Base-by-base conservation (phyloP, 257 asterid species). In the Solanum ossicruentum region DNA sequence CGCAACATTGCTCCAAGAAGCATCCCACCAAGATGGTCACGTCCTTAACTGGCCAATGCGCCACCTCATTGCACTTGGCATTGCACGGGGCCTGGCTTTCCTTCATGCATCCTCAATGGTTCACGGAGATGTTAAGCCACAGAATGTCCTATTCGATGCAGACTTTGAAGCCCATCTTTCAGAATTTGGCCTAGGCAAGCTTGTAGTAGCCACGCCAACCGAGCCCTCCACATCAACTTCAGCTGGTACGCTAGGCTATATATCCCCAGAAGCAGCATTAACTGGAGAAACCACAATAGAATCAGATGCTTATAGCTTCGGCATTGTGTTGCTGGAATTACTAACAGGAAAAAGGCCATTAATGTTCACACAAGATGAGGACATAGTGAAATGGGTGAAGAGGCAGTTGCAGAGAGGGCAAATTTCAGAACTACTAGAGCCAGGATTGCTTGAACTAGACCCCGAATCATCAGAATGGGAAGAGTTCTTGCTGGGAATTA, bases 381-480 rank as follows among this genome's bases (percentile, higher is more conserved):
- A 93, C 49, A 90, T 93, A 45, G 97, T 92, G 70, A 91, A 93
- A 81, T 93, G 97, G 97, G 97, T 92, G 75, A 93, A 92, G 79
- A 89, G 90, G 63, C 95, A 93, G 81, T 75, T 93, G 87, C 96
- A 92, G 85, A 92, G 87, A 82, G 96, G 97, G 47, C 97, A 93
- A 84, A 88, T 93, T 32, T 85, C 96, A 1, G 97, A 93, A 84
- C 88, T 93, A 36, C 84, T 93, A 21, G 97, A 93, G 73, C 97
- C 97, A 0, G 95, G 97, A 13, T 82, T 93, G 83, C 93, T 93
- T 17, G 96, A 93, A 84, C 89, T 93, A 0, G 97, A 93, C 84
- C 96, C 97, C 4, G 97, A 93, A 85, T 93, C 97, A 26, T 91
- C 96, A 0, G 97, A 93, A 82, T 93, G 97, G 96, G 97, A 93